Percentiles rank a stretch among this genome's conserved stretches.
These are phyloP conservation scores for Tetrahymena malaccensis DNA, from an alignment of 73 alveolate species.

Conservation along the genomic window DNA sequence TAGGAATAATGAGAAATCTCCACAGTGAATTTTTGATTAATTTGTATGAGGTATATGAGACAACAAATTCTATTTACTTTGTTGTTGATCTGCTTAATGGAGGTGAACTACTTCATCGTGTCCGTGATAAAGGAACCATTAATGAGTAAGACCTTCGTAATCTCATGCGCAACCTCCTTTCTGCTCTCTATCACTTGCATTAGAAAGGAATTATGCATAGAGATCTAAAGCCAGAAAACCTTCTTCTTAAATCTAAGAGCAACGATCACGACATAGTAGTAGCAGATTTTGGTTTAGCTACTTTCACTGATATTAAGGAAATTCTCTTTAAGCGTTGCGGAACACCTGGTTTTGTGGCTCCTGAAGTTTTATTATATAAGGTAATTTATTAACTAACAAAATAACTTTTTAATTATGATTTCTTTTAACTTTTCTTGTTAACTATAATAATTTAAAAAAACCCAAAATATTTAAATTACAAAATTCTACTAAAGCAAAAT, in stretches of 20 bases:
- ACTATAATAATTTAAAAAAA: too few species aligned
- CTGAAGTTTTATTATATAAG: conserved; percentile 29
- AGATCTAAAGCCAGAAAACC: conserved; percentile 34
- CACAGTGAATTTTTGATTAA: conserved; percentile 12
- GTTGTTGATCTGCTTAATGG: conserved; percentile 31
- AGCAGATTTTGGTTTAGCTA: conserved; percentile 42
- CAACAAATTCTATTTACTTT: conserved; percentile 29
- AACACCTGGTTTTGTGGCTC: conserved; percentile 47
- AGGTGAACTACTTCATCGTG: conserved; percentile 29
- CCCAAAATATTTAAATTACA: background rate
- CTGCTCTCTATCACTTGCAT: conserved; percentile 18
- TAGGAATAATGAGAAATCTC: conserved; percentile 24
- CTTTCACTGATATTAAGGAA: conserved; percentile 6
- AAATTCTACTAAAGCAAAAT: background rate
- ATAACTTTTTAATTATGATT: background rate
- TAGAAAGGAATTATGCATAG: conserved; percentile 10
- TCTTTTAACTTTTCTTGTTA: background rate
- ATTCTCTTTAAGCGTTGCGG: conserved; percentile 38
- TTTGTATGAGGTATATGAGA: conserved; percentile 27
- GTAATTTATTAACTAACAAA: background rate
- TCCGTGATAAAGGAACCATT: background rate
- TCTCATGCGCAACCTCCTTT: conserved; percentile 23
- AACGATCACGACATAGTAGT: conserved; percentile 9
- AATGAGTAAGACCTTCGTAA: background rate
- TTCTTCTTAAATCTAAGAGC: conserved; percentile 4